Conservation (phyloP, 495 filamentous ascomycete species). For the Hypoxylon cercidicola region DNA sequence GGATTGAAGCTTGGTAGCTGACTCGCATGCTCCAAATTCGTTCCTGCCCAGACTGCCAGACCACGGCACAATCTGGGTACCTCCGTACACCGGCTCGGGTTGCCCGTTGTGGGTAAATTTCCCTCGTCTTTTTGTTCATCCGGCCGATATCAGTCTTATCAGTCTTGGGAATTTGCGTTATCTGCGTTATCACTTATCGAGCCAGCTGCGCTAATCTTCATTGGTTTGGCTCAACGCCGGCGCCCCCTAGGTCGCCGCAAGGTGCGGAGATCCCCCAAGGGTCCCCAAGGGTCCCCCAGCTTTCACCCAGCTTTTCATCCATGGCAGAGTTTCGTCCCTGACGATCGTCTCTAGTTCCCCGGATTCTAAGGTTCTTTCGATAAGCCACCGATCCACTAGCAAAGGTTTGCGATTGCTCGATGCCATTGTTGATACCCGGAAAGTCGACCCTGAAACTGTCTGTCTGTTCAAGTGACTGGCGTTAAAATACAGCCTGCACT, state of each 20-base stretch:
- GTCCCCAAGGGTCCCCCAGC: constrained; percentile 10
- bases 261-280: neutral
- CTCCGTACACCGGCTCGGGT: constrained; percentile 14
- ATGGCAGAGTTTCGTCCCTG: constrained; percentile 19
- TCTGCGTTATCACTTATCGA: constrained; percentile 24
- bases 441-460: neutral
- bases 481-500: neutral
- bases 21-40: constrained; percentile 34
- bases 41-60: constrained; percentile 4
- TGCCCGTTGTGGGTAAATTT: constrained; percentile 35
- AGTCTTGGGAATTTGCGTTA: too few relatives aligned
- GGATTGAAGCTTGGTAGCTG: constrained; percentile 17
- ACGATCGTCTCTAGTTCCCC: constrained; percentile 28
- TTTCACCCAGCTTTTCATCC: neutral
- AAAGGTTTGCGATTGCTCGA: constrained; percentile 6
- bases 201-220: neutral
- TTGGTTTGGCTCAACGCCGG: constrained; percentile 1
- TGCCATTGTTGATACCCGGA: constrained; percentile 3
- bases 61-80: too few relatives aligned
- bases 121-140: constrained; percentile 32
- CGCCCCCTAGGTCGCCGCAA: neutral
- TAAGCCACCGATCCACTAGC: constrained; percentile 6
- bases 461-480: constrained; percentile 8
- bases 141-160: constrained; percentile 10
- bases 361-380: constrained; percentile 4